A percentile compares a stretch with the other conserved stretches of the same genome.
Conservation (phyloP, 1,284 basidiomycete genomes). For the Coniferiporia weirii region DNA sequence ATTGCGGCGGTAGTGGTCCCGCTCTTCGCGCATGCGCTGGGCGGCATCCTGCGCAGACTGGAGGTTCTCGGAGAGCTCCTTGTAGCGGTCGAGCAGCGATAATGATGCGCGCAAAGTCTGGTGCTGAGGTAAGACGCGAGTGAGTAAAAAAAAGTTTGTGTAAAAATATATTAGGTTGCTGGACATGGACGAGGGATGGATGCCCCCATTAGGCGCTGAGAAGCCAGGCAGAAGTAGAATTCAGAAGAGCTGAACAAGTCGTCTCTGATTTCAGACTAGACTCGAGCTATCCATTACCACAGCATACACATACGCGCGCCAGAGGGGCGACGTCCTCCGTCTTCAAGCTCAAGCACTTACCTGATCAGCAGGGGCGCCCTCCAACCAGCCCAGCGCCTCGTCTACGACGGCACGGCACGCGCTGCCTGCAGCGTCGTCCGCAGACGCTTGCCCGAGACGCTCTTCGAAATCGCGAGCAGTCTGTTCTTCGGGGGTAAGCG, state of each 20-base stretch:
- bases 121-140: neutral
- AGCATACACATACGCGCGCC: no score
- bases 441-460: neutral
- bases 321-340: no score
- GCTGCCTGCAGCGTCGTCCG: neutral
- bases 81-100: neutral
- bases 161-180: neutral
- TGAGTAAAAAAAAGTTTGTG: neutral
- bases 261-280: neutral
- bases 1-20: constrained; percentile 4
- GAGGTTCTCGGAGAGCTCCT: neutral
- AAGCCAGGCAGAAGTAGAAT: neutral
- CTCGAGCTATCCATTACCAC: neutral
- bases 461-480: neutral
- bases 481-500: neutral
- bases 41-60: neutral
- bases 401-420: neutral
- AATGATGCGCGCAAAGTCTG: neutral
- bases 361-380: neutral
- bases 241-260: neutral
- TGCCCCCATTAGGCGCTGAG: neutral
- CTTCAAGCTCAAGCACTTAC: neutral
- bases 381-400: constrained; percentile 10
- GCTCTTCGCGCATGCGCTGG: constrained; percentile 3
- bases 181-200: neutral